These are phyloP conservation scores for Fusarium anguioides DNA, from an alignment of 2,329 filamentous ascomycete species.

Conservation along the genomic window DNA sequence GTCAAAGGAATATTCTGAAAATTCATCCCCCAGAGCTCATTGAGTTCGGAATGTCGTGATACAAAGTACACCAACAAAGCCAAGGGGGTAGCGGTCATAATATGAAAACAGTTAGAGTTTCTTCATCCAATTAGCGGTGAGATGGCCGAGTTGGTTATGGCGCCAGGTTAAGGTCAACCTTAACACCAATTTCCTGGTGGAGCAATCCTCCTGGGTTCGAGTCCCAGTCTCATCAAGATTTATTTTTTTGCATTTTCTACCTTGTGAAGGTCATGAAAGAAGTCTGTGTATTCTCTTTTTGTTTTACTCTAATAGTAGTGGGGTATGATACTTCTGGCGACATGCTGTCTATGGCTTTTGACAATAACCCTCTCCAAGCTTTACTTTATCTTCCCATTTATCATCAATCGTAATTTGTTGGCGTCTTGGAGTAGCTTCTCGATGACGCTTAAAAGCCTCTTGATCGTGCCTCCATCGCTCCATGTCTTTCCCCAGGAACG, in stretches of 20 bases:
- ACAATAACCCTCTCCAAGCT: not conserved
- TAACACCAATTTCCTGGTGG: slow-evolving; percentile 33
- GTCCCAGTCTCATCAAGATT: slow-evolving; percentile 32
- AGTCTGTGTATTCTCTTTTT: slow-evolving; percentile 60
- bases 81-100: too few species aligned
- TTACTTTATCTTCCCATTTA: not conserved
- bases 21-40: too few species aligned
- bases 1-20: not conserved
- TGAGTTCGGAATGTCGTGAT: too few species aligned
- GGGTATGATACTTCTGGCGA: too few species aligned
- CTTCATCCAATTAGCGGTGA: slow-evolving; percentile 12
- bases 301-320: not conserved
- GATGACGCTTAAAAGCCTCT: not conserved
- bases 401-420: not conserved
- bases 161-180: slow-evolving; percentile 36
- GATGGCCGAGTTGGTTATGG: slow-evolving; percentile 39
- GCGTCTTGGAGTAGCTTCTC: not conserved
- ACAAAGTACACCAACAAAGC: accelerated
- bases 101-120: accelerated
- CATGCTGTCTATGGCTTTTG: not conserved
- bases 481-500: not conserved
- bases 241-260: not conserved
- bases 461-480: not conserved
- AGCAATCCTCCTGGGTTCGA: slow-evolving; percentile 39
- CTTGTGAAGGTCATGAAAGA: not conserved